These are phyloP conservation scores for Nothomitra cinnamomea DNA, from an alignment of 2,329 filamentous ascomycete species.

Conservation along the genomic window DNA sequence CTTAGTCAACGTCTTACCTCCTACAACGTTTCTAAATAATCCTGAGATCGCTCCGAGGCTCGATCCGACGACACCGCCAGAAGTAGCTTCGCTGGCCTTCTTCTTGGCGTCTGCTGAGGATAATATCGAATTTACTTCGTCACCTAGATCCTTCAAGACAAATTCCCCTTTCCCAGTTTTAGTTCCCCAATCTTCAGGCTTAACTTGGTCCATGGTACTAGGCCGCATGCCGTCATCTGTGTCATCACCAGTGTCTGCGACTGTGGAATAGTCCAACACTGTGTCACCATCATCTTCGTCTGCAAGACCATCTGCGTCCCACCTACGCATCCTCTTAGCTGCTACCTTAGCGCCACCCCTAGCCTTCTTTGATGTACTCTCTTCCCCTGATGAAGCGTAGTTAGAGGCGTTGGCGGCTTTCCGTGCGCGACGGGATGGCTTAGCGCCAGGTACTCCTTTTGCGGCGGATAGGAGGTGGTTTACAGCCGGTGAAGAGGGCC, in stretches of 20 bases:
- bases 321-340: conserved; percentile 74
- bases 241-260: conserved; percentile 37
- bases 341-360: conserved; percentile 36
- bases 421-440: conserved; percentile 65
- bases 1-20: conserved; percentile 80
- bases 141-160: conserved; percentile 78
- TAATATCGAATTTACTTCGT: conserved; percentile 83
- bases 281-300: conserved; percentile 66
- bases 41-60: conserved; percentile 70
- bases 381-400: conserved; percentile 68
- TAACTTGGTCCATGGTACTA: conserved; percentile 53
- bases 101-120: conserved; percentile 57
- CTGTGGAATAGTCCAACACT: conserved; percentile 77
- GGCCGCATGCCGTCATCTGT: conserved; percentile 29
- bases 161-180: conserved; percentile 81
- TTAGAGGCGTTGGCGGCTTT: conserved; percentile 38
- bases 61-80: conserved; percentile 55
- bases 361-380: conserved; percentile 40
- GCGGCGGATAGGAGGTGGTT: conserved; percentile 52
- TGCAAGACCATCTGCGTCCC: conserved; percentile 77
- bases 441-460: conserved; percentile 46
- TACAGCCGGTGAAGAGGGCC: conserved; percentile 56
- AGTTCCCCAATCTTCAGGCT: conserved; percentile 68
- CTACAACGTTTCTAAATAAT: conserved; percentile 86
- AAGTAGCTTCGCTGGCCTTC: conserved; percentile 28